A percentile compares a stretch with the other conserved stretches of the same genome.
These are phyloP conservation scores for Carex parvula DNA, from an alignment of 176 grass and related monocot species.

Conservation along the genomic window DNA sequence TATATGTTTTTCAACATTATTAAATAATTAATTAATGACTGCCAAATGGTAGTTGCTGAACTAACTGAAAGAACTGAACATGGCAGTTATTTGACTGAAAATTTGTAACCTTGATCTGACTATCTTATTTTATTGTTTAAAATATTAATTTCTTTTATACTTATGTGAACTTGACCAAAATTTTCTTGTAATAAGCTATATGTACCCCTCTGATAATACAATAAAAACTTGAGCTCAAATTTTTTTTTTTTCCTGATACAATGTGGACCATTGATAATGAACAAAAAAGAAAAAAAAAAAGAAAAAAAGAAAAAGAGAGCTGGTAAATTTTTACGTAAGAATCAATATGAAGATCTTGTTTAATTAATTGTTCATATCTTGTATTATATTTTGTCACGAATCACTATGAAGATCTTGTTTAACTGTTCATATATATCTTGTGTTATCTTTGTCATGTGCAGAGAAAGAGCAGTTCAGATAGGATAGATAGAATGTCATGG, in stretches of 20 bases:
- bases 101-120: neutral
- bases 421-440: no score
- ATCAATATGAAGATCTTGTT: neutral
- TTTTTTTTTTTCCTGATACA: neutral
- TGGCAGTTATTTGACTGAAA: conserved; percentile 19
- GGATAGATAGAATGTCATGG: neutral
- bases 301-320: no score
- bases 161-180: neutral
- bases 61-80: conserved; percentile 17
- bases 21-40: conserved; percentile 15
- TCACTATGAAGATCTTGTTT: no score
- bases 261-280: neutral
- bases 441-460: neutral
- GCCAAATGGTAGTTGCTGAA: conserved; percentile 16
- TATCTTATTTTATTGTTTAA: conserved; percentile 8
- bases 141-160: neutral
- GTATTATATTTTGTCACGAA: no score
- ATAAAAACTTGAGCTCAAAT: neutral
- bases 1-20: neutral
- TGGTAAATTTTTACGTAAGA: neutral
- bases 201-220: neutral
- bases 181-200: neutral
- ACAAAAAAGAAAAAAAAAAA: neutral
- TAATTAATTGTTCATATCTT: neutral
- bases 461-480: neutral